Evolutionary conservation across 768 basidiomycete genomes (phyloP).

Genomic region (Boletus vinaceobasis): DNA sequence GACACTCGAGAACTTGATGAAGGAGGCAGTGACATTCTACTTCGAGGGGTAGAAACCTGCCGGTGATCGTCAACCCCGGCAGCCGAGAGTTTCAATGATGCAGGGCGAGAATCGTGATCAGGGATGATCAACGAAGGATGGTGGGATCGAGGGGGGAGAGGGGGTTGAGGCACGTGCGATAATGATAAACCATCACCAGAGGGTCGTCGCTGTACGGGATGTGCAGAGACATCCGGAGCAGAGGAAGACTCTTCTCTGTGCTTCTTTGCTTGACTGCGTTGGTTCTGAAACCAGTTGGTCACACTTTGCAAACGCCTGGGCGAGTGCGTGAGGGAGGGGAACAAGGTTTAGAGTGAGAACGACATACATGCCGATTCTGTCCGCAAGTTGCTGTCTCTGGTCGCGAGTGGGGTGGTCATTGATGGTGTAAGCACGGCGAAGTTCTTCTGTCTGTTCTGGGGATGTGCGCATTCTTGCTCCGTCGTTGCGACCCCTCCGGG

Average conservation of each 20-base stretch:
- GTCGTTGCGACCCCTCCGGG: conserved; percentile 30
- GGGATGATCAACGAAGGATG: conserved; percentile 29
- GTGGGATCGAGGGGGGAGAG: conserved; percentile 28
- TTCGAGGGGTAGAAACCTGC: conserved; percentile 21
- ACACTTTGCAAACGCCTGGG: conserved; percentile 74
- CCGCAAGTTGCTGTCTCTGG: conserved; percentile 60
- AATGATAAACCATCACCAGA: conserved; percentile 3
- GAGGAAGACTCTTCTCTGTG: conserved; percentile 50
- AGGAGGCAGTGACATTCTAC: conserved; percentile 32
- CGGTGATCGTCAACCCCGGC: conserved; percentile 17
- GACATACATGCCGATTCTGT: conserved; percentile 73
- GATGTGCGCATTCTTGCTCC: conserved; percentile 56
- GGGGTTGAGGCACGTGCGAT: conserved; percentile 13
- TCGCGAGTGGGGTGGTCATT: conserved; percentile 69
- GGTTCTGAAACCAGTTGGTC: conserved; percentile 87
- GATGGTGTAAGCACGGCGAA: conserved; percentile 59
- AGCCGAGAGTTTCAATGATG: conserved; percentile 11
- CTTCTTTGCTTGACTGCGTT: conserved; percentile 75
- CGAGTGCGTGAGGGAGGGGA: conserved; percentile 26
- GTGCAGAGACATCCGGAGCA: conserved; percentile 17
- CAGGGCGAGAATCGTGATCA: conserved; percentile 16
- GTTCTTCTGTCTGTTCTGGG: conserved; percentile 63
- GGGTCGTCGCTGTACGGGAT: conserved; percentile 12
- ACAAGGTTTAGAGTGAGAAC: conserved; percentile 10
- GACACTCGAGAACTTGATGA: conserved; percentile 25